Evolutionary conservation across 139 green algal genomes (phyloP), one percentile per base, ranked within the genome.

Genomic region (Zygnema circumcarinatum): DNA sequence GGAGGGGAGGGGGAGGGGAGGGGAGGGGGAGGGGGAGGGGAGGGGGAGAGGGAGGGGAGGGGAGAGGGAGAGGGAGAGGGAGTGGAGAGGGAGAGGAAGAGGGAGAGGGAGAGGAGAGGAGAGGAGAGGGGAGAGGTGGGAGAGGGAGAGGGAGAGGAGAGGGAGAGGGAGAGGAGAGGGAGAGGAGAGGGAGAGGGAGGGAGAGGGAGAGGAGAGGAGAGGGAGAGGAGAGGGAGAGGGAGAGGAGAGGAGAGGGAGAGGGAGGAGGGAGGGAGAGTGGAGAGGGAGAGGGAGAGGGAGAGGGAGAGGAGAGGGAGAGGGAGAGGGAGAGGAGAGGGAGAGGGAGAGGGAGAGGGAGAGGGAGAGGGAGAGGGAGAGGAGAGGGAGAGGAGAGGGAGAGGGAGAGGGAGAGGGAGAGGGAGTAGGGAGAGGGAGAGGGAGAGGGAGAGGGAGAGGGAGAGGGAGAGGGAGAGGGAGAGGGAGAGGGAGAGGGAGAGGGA

Each of bases 401-500:
- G 20, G 47, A 32, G 2, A 81, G 74, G 2, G 39, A 68, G 74
- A 0, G 74, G 21, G 29, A 81, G 74, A 52, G 3, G 47, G 74
- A 32, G 21, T 16, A n/a, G 31, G 16, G n/a, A 81, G 74, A 38
- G 74, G 31, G 32, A 35, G 3, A 40, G 7, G 11, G 69, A 16
- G 16, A 78, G 36, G 7, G 69, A 40, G 35, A 78, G 69, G 11
- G 69, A 40, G 16, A 40, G 69, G 16, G 35, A 40, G 7, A 52
- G 69, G 11, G 69, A 40, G 7, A 78, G 69, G 35, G 16, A 78
- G 36, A 3, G 69, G 16, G 35, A 78, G 69, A 52, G 69, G 7
- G 16, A 40, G 69, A 40, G 35, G 7, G 7, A 52, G 69, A 78
- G 69, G 16, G 69, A 11, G 35, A 1, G 93, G 89, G 69, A 74